Evolutionary conservation across 768 basidiomycete species (phyloP).

Genomic region (Mycena leptocephala): DNA sequence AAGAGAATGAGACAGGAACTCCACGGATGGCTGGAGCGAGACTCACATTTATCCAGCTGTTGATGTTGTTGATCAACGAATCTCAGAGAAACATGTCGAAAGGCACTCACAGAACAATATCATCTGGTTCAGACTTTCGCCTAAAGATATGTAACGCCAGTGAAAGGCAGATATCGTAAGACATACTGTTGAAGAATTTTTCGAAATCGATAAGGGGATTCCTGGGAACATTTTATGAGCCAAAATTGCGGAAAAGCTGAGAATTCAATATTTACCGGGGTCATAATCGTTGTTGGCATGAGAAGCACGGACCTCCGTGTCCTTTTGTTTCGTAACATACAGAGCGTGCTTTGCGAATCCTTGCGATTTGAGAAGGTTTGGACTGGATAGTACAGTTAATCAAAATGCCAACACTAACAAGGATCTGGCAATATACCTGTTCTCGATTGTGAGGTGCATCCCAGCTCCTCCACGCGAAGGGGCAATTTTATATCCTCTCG

Average conservation of each 20-base stretch:
- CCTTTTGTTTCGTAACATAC: constrained; percentile 65
- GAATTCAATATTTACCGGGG: constrained; percentile 54
- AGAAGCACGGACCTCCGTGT: constrained; percentile 63
- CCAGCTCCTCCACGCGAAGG: constrained; percentile 52
- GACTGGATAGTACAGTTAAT: constrained; percentile 12
- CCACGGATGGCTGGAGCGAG: not conserved
- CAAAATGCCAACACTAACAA: not conserved
- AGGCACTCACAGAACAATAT: constrained; percentile 31
- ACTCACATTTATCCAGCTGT: constrained; percentile 61
- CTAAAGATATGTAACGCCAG: not conserved
- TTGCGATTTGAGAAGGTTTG: constrained; percentile 63
- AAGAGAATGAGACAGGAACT: not conserved
- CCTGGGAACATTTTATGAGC: not conserved
- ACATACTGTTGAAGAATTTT: constrained; percentile 63
- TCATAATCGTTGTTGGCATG: constrained; percentile 68
- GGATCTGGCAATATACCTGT: constrained; percentile 11
- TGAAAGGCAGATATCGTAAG: constrained; percentile 50
- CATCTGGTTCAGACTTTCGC: constrained; percentile 36
- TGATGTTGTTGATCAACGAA: constrained; percentile 50
- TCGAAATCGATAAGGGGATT: constrained; percentile 63
- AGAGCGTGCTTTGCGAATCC: constrained; percentile 70
- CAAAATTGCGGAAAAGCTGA: not conserved
- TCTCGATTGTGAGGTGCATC: constrained; percentile 46
- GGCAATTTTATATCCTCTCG: constrained; percentile 66
- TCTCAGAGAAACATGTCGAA: constrained; percentile 30